Evolutionary conservation across 306 rosid genomes (phyloP).

Genomic region (Cucumis cinereus): DNA sequence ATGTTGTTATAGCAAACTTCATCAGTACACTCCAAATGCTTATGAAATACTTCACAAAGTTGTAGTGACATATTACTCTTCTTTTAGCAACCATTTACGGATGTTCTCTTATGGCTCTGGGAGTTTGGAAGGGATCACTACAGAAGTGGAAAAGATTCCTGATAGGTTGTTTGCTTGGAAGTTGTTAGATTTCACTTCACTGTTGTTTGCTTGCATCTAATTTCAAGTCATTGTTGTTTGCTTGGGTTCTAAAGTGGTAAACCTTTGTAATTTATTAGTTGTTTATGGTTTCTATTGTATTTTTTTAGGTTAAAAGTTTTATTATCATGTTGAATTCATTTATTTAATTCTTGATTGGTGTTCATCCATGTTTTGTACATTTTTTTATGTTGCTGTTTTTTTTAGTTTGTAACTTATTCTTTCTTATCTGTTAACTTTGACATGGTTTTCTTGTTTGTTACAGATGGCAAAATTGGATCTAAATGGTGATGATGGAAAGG

Average conservation of each 20-base stretch:
- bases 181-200: too few species aligned
- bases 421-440: background rate
- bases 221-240: too few species aligned
- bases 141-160: constrained; percentile 35
- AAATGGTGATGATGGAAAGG: constrained; percentile 75
- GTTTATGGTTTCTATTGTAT: too few species aligned
- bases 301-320: too few species aligned
- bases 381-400: too few species aligned
- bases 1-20: background rate
- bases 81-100: constrained; percentile 42
- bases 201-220: too few species aligned
- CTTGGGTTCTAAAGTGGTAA: too few species aligned
- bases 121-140: constrained; percentile 33
- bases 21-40: background rate
- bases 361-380: too few species aligned
- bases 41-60: background rate
- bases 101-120: constrained; percentile 31
- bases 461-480: constrained; percentile 98
- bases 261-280: too few species aligned
- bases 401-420: too few species aligned
- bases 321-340: too few species aligned
- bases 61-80: constrained; percentile 13
- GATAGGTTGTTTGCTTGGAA: constrained; percentile 35
- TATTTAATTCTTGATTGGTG: too few species aligned
- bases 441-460: constrained; percentile 4